These are phyloP conservation scores for Alternaria atra DNA, from an alignment of 2,329 filamentous ascomycete species.

Conservation along the genomic window DNA sequence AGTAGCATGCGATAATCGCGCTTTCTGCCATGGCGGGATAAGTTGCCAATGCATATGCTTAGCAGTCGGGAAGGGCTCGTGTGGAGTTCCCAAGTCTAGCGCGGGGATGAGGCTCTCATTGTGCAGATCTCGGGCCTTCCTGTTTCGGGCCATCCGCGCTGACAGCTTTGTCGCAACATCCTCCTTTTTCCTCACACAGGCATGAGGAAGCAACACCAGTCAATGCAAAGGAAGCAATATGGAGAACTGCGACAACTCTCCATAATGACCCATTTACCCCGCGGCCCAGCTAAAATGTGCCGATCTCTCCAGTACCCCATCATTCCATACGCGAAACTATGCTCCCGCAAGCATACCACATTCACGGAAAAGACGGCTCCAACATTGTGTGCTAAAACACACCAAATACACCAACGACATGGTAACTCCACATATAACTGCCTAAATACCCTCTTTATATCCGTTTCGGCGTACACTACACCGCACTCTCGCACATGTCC, in stretches of 20 bases:
- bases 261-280: background rate
- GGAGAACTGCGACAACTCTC: background rate
- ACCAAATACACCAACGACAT: conserved; percentile 1
- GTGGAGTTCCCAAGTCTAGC: conserved; percentile 12
- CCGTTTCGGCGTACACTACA: conserved; percentile 6
- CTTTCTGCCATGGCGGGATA: conserved; percentile 15
- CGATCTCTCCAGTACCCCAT: conserved; percentile 13
- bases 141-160: conserved; percentile 3
- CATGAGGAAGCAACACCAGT: background rate
- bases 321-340: background rate
- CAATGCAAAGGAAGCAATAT: background rate
- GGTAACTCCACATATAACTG: conserved; percentile 5
- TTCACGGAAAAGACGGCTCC: conserved; percentile 13
- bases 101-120: conserved; percentile 12
- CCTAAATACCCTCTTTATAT: background rate
- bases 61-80: conserved; percentile 11
- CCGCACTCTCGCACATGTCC: conserved; percentile 11
- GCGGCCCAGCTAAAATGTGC: conserved; percentile 3
- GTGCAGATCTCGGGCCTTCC: conserved; percentile 11
- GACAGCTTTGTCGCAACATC: background rate
- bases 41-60: conserved; percentile 17
- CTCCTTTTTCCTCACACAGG: background rate
- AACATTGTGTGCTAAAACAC: conserved; percentile 6
- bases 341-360: conserved; percentile 5
- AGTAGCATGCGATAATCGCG: background rate